Conservation (phyloP, 2,329 filamentous ascomycete species). For the Colletotrichum acutatum region DNA sequence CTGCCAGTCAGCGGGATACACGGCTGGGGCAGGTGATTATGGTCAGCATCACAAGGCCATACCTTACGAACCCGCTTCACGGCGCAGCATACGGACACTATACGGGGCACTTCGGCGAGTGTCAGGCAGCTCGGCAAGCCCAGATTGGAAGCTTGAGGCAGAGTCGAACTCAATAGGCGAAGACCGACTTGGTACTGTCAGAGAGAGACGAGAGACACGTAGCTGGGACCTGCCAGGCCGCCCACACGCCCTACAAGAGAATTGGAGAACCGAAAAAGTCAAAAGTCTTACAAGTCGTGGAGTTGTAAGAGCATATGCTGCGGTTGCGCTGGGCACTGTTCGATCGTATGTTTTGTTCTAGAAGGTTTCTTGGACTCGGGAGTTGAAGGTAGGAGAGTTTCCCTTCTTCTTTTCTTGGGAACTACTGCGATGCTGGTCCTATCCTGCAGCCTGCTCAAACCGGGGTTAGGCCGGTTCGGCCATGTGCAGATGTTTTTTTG, state of each 20-base stretch:
- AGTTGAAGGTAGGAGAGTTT: neutral
- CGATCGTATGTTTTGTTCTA: neutral
- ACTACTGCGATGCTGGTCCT: neutral
- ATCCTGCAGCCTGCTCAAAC: neutral
- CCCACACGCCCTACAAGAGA: neutral
- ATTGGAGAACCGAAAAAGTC: neutral
- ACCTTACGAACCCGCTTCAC: neutral
- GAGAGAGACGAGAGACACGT: neutral
- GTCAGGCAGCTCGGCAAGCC: constrained; percentile 63
- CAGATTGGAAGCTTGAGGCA: neutral
- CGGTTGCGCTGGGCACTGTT: neutral
- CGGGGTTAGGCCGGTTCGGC: neutral
- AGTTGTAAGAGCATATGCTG: neutral
- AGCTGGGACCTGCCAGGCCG: neutral
- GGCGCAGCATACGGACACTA: constrained; percentile 67
- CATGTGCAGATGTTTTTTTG: neutral
- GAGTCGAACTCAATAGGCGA: neutral
- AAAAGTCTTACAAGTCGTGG: neutral
- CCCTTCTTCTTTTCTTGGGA: neutral
- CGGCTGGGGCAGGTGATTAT: neutral
- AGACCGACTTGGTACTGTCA: neutral
- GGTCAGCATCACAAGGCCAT: neutral
- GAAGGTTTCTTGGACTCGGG: neutral
- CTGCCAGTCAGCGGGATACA: neutral
- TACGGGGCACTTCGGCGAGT: constrained; percentile 84